Evolutionary conservation across 2,329 filamentous ascomycete genomes (phyloP), one percentile per base, ranked within the genome.

Genomic region (Rugonectria rugulosa): DNA sequence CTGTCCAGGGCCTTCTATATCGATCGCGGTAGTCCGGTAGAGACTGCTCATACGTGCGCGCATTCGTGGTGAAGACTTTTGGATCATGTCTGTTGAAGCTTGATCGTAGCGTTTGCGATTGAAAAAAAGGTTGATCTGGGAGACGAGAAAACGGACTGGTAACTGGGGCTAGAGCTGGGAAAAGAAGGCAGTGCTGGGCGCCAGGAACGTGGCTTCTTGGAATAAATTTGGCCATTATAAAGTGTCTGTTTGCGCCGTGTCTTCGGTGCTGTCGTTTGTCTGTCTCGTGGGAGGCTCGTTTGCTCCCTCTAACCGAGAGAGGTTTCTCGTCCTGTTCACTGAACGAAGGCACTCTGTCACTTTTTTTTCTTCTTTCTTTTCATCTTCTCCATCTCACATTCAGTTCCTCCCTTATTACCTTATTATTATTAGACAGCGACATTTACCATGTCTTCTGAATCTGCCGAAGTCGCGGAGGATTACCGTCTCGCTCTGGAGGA

Each of bases 401-500:
- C 29, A 19, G 29, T 41, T 50, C 44, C 50, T 49, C 42, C 32
- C 38, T 55, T 44, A 10, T 36, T 44, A 48, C 52, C 47, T 55
- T 51, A 53, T 56, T 52, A 37, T 51, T 38, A 46, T 43, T 54
- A 55, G 34, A 56, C 49, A 52, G 54, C 47, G 53, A 56, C 48
- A 58, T 56, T 51, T 41, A 71, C 45, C 67, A 83, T 82, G 80
- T 77, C 78, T 57, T 77, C 79, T 67, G 80, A 81, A 63, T 77
- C 90, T 62, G 92, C 91, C 73, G 92, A 96, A 77, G 91, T 99
- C 67, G 93, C 93, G 61, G 90, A 94, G 75, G 95, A 98, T 78
- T 99, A 97, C 79, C 91, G 90, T 73, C 90, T 92, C 71, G 95
- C 93, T 50, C 81, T 99, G 72, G 91, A 96, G 77, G 94, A 97